Evolutionary conservation across 2,329 filamentous ascomycete genomes (phyloP), one percentile per base, ranked within the genome.

Genomic region (Epichloe amarillans): DNA sequence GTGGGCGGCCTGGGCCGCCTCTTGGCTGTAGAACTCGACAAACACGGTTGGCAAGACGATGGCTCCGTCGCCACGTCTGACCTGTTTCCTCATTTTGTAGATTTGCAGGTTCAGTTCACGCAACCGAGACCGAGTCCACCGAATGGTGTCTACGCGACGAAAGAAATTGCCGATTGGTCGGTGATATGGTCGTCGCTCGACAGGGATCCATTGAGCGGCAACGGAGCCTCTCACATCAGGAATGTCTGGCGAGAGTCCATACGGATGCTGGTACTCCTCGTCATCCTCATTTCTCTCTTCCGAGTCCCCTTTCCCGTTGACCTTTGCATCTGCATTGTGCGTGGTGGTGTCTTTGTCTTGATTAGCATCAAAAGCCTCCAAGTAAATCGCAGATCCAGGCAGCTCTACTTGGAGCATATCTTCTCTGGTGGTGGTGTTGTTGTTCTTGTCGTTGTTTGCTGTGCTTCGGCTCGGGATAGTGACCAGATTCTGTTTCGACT

Each of bases 81-180:
- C 83, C 43, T 94, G 77, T 46, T 82, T 81, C 56, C 84, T 79
- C 49, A 96, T 79, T 65, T 94, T 85, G 54, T 60, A 65, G 33
- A 72, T 72, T 15, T 68, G 63, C 0, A 61, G 53, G 45, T 70
- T 71, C 14, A 72, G 58, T 2, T 69, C 62, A 26, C 66, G 64
- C 2, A 72, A 59, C 4, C 68, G 61, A 1, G 75, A 72, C 48
- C 93, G 85, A 55, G 82, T 86, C 85, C 86, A 96, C 55, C 91
- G 82, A 65, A 98, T 96, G 0, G 89, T 93, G 68, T 98, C 93
- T 15, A 96, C 90, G 66, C 95, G 93, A 63, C 88, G 83, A 57
- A 89, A 86, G 57, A 90, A 77, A 45, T 86, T 73, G 15, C 77
- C 79, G 21, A 93, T 66, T 5, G 76, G 70, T 0, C 73, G 63